phyloP scores from a whole-genome alignment of 2,329 filamentous ascomycete genomes.

The Ciborinia camelliae region DNA sequence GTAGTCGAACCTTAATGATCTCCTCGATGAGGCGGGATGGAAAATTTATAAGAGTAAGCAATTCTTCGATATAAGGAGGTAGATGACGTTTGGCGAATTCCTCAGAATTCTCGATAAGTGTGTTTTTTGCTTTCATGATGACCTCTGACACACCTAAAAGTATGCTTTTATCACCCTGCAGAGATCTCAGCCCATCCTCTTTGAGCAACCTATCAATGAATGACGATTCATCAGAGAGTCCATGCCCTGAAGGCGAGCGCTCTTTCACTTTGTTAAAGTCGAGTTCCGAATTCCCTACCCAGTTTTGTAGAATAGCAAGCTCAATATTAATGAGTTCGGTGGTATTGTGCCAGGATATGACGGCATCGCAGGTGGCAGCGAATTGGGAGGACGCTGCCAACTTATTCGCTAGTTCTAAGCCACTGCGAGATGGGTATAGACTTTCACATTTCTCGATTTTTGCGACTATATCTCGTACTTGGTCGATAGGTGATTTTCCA shows the following conservation, averaged over 20 bases:
- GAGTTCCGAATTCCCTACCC: conserved; percentile 94
- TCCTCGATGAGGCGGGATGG: conserved; percentile 94
- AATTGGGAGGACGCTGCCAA: conserved; percentile 74
- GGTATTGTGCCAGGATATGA: conserved; percentile 96
- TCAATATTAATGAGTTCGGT: conserved; percentile 95
- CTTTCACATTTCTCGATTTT: conserved; percentile 88
- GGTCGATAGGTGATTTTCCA: conserved; percentile 77
- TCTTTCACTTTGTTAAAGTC: conserved; percentile 79
- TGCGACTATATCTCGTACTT: conserved; percentile 83
- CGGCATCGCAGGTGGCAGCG: conserved; percentile 77
- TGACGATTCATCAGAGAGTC: conserved; percentile 82
- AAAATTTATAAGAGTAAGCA: conserved; percentile 95
- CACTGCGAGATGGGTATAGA: conserved; percentile 76
- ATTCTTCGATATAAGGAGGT: conserved; percentile 93
- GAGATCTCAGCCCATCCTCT: conserved; percentile 87
- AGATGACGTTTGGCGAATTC: conserved; percentile 86
- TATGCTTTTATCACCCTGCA: conserved; percentile 86
- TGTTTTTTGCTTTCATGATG: conserved; percentile 90
- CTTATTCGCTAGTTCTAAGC: conserved; percentile 72
- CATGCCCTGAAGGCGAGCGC: conserved; percentile 64
- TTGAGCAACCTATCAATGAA: conserved; percentile 95
- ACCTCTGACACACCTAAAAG: conserved; percentile 78
- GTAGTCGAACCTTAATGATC: conserved; percentile 87
- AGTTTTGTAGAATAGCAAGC: conserved; percentile 83
- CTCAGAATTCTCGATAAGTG: conserved; percentile 80